phyloP scores from a whole-genome alignment of 1,284 basidiomycete genomes.

The Pascua sp. region DNA sequence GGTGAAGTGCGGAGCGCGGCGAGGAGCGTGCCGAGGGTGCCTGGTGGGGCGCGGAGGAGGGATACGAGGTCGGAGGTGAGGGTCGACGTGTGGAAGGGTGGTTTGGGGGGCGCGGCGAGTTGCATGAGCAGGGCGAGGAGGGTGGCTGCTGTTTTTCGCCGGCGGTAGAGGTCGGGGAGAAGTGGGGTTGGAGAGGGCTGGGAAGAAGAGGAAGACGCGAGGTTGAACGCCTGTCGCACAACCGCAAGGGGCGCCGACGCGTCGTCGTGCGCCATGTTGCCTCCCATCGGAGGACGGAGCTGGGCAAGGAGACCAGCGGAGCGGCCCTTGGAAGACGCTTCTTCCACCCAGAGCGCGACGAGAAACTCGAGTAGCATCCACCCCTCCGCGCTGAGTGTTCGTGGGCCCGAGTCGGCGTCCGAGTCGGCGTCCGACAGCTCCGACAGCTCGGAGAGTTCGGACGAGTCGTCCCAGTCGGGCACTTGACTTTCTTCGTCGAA shows the following conservation, averaged over 20 bases:
- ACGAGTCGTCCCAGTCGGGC: background rate
- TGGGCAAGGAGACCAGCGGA: conserved; percentile 23
- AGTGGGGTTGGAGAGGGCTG: background rate
- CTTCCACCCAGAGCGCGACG: conserved; percentile 25
- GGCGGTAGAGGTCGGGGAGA: background rate
- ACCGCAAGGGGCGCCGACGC: conserved; percentile 17
- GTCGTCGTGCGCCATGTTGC: conserved; percentile 23
- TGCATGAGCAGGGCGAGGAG: conserved; percentile 23
- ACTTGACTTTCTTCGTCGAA: background rate
- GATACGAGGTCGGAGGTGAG: conserved; percentile 19
- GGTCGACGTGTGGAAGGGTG: conserved; percentile 23
- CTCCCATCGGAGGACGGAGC: conserved; percentile 17
- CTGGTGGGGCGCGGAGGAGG: conserved; percentile 18
- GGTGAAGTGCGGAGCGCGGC: background rate
- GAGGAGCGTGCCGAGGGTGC: conserved; percentile 5
- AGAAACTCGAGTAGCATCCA: conserved; percentile 36
- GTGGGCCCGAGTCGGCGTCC: background rate
- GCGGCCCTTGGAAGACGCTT: conserved; percentile 18
- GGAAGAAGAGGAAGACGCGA: no score
- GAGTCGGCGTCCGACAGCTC: background rate
- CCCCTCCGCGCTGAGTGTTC: conserved; percentile 6
- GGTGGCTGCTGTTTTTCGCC: conserved; percentile 3
- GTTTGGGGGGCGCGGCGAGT: background rate
- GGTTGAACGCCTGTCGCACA: conserved; percentile 6
- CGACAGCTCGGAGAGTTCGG: no score